Evolutionary conservation across 2,329 filamentous ascomycete genomes (phyloP).

Genomic region (Aureobasidium mangrovei): DNA sequence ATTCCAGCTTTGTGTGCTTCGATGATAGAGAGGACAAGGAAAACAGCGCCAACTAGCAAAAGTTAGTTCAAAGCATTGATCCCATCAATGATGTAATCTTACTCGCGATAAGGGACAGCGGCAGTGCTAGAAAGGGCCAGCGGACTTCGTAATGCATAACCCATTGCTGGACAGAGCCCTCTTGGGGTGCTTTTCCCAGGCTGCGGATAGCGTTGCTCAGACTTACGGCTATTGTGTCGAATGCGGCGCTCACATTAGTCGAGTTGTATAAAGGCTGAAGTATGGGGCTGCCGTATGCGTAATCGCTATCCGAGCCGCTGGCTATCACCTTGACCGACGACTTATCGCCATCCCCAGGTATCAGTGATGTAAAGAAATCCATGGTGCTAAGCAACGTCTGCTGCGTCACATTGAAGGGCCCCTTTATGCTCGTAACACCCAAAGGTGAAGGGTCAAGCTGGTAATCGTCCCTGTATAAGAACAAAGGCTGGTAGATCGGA

Average conservation of each 20-base stretch:
- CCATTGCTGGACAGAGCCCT: not conserved
- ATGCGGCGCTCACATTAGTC: not conserved
- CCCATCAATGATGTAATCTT: not conserved
- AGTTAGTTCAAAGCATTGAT: not conserved
- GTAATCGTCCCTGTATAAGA: not conserved
- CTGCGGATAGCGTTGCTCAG: conserved; percentile 3
- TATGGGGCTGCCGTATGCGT: not conserved
- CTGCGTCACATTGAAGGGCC: not conserved
- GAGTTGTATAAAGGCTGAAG: not conserved
- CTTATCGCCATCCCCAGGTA: not conserved
- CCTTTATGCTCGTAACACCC: not conserved
- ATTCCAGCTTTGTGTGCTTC: not conserved
- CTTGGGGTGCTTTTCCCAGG: not conserved
- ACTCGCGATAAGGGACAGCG: not conserved
- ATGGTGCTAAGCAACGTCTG: not conserved
- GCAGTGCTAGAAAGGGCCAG: not conserved
- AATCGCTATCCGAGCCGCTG: not conserved
- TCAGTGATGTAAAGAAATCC: not conserved
- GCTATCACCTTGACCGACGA: not conserved
- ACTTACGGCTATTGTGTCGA: conserved; percentile 1
- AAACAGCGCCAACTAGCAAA: not conserved
- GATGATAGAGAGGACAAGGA: not conserved
- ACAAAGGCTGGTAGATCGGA: not conserved
- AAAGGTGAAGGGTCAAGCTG: not conserved
- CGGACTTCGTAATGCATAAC: not conserved